phyloP scores from a whole-genome alignment of 2,329 filamentous ascomycete genomes.

The Bimuria novae-zelandiae region DNA sequence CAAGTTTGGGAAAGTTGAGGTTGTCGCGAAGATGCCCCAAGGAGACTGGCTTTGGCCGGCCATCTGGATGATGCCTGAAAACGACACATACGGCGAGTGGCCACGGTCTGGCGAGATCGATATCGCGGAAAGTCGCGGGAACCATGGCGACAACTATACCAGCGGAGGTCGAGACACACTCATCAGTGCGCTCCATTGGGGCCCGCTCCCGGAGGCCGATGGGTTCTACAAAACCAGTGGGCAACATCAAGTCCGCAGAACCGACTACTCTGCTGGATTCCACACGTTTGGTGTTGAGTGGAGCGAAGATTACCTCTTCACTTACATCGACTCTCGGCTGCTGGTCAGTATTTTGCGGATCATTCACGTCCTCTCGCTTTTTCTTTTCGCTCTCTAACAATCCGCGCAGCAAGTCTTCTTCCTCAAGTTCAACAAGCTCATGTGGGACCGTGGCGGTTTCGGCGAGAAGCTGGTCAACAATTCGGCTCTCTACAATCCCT shows the following conservation, averaged over 20 bases:
- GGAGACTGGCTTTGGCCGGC: constrained; percentile 89
- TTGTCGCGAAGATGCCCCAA: constrained; percentile 72
- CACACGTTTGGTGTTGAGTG: constrained; percentile 73
- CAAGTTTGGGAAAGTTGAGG: constrained; percentile 79
- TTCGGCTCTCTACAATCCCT: constrained; percentile 64
- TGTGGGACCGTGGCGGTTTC: constrained; percentile 72
- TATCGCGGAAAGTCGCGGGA: constrained; percentile 77
- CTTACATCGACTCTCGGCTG: constrained; percentile 77
- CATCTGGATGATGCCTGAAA: constrained; percentile 68
- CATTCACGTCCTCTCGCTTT: too few species aligned
- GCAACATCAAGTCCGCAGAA: constrained; percentile 59
- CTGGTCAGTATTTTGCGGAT: constrained; percentile 33
- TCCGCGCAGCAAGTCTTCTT: constrained; percentile 70
- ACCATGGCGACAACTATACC: constrained; percentile 70
- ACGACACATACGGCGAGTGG: constrained; percentile 74
- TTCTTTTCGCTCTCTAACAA: too few species aligned
- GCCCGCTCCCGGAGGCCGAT: constrained; percentile 42
- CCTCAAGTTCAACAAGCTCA: constrained; percentile 64
- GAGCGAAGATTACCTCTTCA: constrained; percentile 84
- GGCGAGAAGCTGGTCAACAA: constrained; percentile 65
- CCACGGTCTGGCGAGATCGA: constrained; percentile 80
- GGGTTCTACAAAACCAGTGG: constrained; percentile 28
- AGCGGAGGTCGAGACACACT: constrained; percentile 77
- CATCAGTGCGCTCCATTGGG: constrained; percentile 80
- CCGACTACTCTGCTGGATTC: constrained; percentile 68